Base-by-base conservation (phyloP, 192 early-diverging fungal genomes). In the Coemansia sp. region DNA sequence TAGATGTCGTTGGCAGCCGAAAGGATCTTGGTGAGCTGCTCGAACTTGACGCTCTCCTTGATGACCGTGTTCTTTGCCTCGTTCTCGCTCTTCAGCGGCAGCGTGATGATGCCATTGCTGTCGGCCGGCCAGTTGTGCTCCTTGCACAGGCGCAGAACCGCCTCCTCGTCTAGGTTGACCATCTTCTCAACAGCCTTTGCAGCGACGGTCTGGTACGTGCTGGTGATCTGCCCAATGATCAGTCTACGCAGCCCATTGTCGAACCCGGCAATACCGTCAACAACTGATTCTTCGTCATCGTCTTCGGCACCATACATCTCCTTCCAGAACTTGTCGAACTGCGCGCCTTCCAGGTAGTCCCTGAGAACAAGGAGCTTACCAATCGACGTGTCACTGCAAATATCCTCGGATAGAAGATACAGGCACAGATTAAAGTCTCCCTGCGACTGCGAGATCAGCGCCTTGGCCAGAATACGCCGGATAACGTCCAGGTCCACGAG, bases 401-500 rank as follows among this genome's bases (percentile, higher is more conserved):
- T 74, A 36, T 87, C 87, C 47, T 94, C 91, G 50, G 82, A 88
- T 41, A 97, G 83, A 30, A 97, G 81, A 75, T 90, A 94, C 41
- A 94, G 74, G 81, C 90, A 93, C 44, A 95, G 83, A 82, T 93
- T 92, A 72, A 95, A 97, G 74, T 95, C 94, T 20, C 91, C 86
- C 67, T 87, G 89, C 37, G 89, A 89, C 44, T 92, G 77, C 38
- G 91, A 90, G 13, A 89, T 92, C 40, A 95, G 77, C 29, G 92
- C 87, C 67, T 95, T 93, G 58, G 83, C 82, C 59, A 95, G 83
- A 58, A 95, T 90, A 60, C 86, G 86, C 69, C 75, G 82, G 55
- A 94, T 82, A 23, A 88, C 83, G 56, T 83, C 77, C 19, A 86
- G 81, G 70, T 91, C 92, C 55, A 85, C 68, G 68, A 87, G 82